Base-by-base conservation (phyloP, 73 alveolate species). In the Paramecium tetraurelia region DNA sequence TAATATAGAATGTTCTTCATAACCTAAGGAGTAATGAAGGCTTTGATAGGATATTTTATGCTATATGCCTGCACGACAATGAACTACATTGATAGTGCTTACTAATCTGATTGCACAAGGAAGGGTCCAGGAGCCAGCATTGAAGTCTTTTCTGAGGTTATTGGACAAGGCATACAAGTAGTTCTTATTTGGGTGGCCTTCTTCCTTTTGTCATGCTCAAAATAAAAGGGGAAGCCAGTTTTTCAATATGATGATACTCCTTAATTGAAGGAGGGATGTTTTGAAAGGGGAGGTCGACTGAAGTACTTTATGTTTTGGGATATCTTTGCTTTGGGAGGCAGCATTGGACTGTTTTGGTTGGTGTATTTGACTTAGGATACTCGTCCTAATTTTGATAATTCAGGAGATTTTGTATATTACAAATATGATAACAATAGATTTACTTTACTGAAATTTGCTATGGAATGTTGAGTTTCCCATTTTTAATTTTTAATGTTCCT, bases 401-500 rank as follows among this genome's bases (percentile, higher is more conserved):
- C 90, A 11, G 90, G 90, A 80, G 90, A 80, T 80, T 80, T 80
- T 14, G 87, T 75, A 75, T 27, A 35, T 75, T 29, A 12, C 18
- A 12, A 22, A 27, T 11, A 11, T 75, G 3, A 75, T 38, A 16
- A 6, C 14, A 33, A 12, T 75, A 75, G 87, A 80, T 89, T 43
- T 77, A 77, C 12, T 58, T 89, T 46, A 59, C 94, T 22, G 87
- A 89, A 58, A 35, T 89, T 29, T 77, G 86, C 20, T 89, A 89
- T 89, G 94, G 94, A 27, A 7, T 48, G 38, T 58, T 89, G n/a
- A 89, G 94, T 71, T 59, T 89, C 14, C 94, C 94, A 14, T 89
- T 89, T 63, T 20, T 89, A 38, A 40, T 89, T 10, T 89, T 89
- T 70, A 70, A 68, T 50, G 70, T 89, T 4, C 92, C 92, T 41